phyloP scores from a whole-genome alignment of 805 yeast genomes.

The Lachancea fermentati region DNA sequence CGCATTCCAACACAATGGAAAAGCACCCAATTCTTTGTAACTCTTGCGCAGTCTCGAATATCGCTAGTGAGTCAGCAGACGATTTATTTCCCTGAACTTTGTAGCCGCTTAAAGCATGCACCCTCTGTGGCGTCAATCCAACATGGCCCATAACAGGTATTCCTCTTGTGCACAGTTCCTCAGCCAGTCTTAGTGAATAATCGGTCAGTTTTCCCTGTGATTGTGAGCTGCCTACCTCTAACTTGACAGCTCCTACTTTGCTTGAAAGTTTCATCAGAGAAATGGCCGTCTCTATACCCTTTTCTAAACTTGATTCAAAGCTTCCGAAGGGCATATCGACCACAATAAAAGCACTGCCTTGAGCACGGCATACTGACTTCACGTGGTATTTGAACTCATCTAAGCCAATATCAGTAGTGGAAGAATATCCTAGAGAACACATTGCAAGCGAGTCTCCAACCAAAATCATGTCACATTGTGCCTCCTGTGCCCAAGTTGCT shows the following conservation, averaged over 20 bases:
- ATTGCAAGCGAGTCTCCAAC: constrained; percentile 93
- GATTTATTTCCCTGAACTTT: constrained; percentile 72
- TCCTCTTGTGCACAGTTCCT: constrained; percentile 57
- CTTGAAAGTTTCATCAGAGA: constrained; percentile 26
- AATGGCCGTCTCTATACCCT: constrained; percentile 72
- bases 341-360: constrained; percentile 56
- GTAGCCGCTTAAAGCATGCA: constrained; percentile 76
- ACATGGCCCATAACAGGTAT: constrained; percentile 89
- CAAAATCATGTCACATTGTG: constrained; percentile 63
- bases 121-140: constrained; percentile 88
- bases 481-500: constrained; percentile 58
- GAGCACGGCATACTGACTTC: constrained; percentile 70
- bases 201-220: constrained; percentile 29
- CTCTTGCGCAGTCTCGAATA: constrained; percentile 62
- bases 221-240: constrained; percentile 62
- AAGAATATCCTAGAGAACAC: constrained; percentile 78
- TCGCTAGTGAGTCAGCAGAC: constrained; percentile 44
- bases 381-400: constrained; percentile 78
- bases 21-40: constrained; percentile 76
- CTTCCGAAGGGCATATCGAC: constrained; percentile 90
- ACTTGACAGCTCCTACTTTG: constrained; percentile 39
- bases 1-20: constrained; percentile 72
- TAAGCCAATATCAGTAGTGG: constrained; percentile 68
- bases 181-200: constrained; percentile 47
- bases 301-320: constrained; percentile 57